Base-by-base conservation (phyloP, 345 rosid genomes). In the Hypericum perforatum region DNA sequence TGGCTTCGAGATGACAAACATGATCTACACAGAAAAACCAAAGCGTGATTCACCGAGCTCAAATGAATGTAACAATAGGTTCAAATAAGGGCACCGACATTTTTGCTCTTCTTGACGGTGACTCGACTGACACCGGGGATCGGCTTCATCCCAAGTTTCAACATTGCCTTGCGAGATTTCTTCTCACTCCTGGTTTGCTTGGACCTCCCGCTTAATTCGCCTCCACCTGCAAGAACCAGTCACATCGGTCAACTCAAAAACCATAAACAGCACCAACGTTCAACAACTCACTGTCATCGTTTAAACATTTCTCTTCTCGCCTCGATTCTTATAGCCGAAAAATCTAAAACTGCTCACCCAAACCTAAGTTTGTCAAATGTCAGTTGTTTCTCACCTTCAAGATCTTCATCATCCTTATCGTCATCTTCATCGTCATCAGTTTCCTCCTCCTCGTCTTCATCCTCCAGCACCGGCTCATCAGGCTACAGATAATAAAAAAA, bases 121-220 rank as follows among this genome's bases (percentile, higher is more conserved):
- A 86, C 86, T 68, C 95, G 49, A 72, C 86, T 78, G 61, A 86
- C 88, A 60, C 88, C 84, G 6, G 82, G 70, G 45, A 86, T 78
- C 15, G 91, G 85, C 61, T 84, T 84, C 96, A 84, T 87, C 7
- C 94, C 96, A 1, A 87, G 76, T 71, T 87, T 84, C 70, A 82
- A 55, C 89, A 84, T 78, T 3, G 96, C 94, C 69, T 87, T 87
- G 11, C 94, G 78, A 53, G 84, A 80, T 66, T 82, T 87, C 82
- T 87, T 86, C 65, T 86, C 95, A 55, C 95, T 86, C 69, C 90
- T 70, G 75, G 88, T 86, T 61, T 86, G 95, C 76, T 86, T 86
- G 5, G 84, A 82, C 52, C 79, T 69, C 52, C 84, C 95, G 49
- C 78, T 73, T 41, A 72, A 78, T 47, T 54, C 58, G 2, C 32